Conservation (phyloP, 164 flowering plant species). For the Aristolochia californica region DNA sequence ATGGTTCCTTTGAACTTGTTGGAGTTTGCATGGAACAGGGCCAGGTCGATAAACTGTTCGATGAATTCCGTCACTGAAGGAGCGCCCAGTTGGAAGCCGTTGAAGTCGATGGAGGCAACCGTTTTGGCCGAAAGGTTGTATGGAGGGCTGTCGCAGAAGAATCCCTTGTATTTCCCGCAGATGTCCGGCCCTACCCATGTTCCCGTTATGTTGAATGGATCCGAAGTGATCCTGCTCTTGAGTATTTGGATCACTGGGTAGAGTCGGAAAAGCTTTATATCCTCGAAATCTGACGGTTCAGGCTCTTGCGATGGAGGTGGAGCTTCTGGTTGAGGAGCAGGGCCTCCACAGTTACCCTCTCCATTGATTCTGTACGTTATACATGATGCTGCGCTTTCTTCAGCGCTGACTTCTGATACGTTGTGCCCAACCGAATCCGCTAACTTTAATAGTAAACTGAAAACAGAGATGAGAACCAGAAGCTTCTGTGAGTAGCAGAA, state of each 20-base stretch:
- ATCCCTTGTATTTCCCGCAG: conserved; percentile 45
- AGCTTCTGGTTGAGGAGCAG: neutral
- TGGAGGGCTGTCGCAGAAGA: conserved; percentile 41
- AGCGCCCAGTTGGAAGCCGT: conserved; percentile 21
- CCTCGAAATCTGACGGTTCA: conserved; percentile 11
- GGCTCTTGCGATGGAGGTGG: neutral
- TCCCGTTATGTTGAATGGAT: conserved; percentile 29
- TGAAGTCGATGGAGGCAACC: conserved; percentile 32
- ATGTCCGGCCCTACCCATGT: conserved; percentile 51
- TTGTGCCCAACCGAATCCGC: too few species aligned
- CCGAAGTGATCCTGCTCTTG: conserved; percentile 33
- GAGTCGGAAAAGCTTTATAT: conserved; percentile 9
- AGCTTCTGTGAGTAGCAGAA: too few species aligned
- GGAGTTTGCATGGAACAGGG: conserved; percentile 42
- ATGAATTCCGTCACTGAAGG: conserved; percentile 18
- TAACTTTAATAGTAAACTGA: too few species aligned
- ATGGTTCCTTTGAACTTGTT: conserved; percentile 30
- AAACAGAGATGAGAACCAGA: too few species aligned
- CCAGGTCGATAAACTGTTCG: conserved; percentile 21
- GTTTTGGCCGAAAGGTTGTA: conserved; percentile 19
- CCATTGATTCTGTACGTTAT: too few species aligned
- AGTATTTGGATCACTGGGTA: conserved; percentile 39
- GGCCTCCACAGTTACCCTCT: too few species aligned
- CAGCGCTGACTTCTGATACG: too few species aligned
- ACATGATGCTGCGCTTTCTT: too few species aligned